These are phyloP conservation scores for Lactarius tabidus DNA, from an alignment of 768 basidiomycete genomes.

Conservation along the genomic window DNA sequence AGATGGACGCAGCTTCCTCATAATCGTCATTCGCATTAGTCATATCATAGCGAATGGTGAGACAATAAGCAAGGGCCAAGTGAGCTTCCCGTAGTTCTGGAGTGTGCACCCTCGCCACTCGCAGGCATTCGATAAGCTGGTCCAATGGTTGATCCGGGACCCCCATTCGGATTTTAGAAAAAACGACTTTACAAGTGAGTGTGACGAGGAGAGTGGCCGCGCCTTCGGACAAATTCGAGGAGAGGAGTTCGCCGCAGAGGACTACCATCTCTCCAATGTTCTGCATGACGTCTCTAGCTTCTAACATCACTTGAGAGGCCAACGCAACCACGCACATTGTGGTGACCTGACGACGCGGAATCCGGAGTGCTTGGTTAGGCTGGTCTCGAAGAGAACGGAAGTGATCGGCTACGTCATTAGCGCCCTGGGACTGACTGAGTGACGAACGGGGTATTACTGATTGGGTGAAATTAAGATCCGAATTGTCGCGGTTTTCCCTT, in stretches of 20 bases:
- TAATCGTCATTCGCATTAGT: neutral
- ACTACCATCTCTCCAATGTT: neutral
- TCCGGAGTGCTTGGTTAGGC: neutral
- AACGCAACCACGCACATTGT: neutral
- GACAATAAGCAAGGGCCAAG: neutral
- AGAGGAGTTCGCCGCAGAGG: neutral
- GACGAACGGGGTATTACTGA: too few relatives aligned
- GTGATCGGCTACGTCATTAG: neutral
- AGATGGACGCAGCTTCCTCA: neutral
- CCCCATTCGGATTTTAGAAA: fast-evolving
- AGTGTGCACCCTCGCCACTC: neutral
- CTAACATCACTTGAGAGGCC: neutral
- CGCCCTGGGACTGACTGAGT: neutral
- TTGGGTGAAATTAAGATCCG: too few relatives aligned
- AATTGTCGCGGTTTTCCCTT: neutral
- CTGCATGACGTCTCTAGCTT: neutral
- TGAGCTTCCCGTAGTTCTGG: neutral
- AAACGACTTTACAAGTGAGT: fast-evolving
- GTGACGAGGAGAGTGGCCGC: neutral
- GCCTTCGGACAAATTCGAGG: fast-evolving
- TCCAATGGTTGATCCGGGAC: neutral
- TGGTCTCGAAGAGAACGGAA: neutral
- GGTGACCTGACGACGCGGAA: neutral
- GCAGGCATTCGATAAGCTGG: neutral
- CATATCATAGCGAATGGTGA: neutral